Conservation (phyloP, 1,284 basidiomycete genomes). For the Taiwanofungus camphoratus region DNA sequence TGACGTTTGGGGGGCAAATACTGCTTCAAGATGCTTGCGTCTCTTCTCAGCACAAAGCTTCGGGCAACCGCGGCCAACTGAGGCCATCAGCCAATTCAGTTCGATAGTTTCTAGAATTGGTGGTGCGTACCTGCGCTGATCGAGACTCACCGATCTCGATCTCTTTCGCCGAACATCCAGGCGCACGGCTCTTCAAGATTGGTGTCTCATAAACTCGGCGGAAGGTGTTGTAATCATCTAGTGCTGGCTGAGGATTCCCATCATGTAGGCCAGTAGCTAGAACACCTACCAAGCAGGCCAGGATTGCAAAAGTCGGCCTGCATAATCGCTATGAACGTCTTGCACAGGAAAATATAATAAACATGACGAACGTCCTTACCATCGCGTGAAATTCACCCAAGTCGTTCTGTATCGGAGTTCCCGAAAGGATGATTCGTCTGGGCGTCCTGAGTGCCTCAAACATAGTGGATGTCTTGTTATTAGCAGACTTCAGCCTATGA, state of each 20-base stretch:
- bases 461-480: constrained; percentile 88
- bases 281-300: constrained; percentile 67
- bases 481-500: constrained; percentile 90
- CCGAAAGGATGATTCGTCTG: constrained; percentile 84
- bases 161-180: constrained; percentile 68
- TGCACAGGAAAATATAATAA: neutral
- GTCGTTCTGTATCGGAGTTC: constrained; percentile 98
- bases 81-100: constrained; percentile 1
- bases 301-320: constrained; percentile 94
- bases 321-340: constrained; percentile 4
- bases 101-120: neutral
- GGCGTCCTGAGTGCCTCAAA: constrained; percentile 77
- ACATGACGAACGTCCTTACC: constrained; percentile 41
- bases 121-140: constrained; percentile 54
- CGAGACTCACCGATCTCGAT: constrained; percentile 72
- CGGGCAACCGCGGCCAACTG: constrained; percentile 76
- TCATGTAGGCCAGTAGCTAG: neutral
- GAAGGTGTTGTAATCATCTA: constrained; percentile 72
- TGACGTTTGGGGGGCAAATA: constrained; percentile 89
- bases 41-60: constrained; percentile 88
- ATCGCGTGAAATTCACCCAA: constrained; percentile 94
- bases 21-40: constrained; percentile 74
- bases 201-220: constrained; percentile 83
- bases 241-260: too few species aligned
- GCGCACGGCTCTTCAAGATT: constrained; percentile 83